These are phyloP conservation scores for Termitomyces heimii DNA, from an alignment of 768 basidiomycete genomes.

Conservation along the genomic window DNA sequence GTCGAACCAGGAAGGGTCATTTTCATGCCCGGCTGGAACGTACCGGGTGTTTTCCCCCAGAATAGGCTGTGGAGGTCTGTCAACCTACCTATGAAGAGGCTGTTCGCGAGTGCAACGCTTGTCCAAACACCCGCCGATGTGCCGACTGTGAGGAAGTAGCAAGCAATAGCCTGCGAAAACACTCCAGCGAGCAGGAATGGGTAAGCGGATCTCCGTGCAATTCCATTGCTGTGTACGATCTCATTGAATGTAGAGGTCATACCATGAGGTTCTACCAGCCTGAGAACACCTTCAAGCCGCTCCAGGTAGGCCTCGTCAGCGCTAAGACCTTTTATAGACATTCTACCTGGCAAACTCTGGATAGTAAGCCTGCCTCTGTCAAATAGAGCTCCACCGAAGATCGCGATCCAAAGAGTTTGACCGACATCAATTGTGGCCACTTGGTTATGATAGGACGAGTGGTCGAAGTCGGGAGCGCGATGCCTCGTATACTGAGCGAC, in stretches of 20 bases:
- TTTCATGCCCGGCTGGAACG: background rate
- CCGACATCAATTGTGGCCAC: background rate
- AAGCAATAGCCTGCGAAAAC: background rate
- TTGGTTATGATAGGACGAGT: background rate
- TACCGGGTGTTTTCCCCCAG: background rate
- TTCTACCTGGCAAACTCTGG: background rate
- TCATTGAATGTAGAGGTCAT: background rate
- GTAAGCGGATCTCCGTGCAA: background rate
- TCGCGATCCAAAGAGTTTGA: background rate
- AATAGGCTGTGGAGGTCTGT: background rate
- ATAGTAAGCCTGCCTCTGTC: background rate
- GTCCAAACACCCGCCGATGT: background rate
- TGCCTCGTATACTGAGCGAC: background rate
- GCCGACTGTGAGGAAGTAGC: background rate
- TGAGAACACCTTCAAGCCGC: background rate
- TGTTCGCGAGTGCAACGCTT: background rate
- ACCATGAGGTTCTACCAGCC: background rate
- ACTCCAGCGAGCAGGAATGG: background rate
- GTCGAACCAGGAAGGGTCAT: background rate
- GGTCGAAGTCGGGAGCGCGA: background rate
- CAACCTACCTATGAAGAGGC: background rate
- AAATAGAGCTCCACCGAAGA: background rate
- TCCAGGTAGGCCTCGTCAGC: background rate
- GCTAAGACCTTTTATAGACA: background rate
- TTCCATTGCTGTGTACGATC: background rate